Base-by-base conservation (phyloP, 768 basidiomycete genomes). In the Boletus pseudopeckii region DNA sequence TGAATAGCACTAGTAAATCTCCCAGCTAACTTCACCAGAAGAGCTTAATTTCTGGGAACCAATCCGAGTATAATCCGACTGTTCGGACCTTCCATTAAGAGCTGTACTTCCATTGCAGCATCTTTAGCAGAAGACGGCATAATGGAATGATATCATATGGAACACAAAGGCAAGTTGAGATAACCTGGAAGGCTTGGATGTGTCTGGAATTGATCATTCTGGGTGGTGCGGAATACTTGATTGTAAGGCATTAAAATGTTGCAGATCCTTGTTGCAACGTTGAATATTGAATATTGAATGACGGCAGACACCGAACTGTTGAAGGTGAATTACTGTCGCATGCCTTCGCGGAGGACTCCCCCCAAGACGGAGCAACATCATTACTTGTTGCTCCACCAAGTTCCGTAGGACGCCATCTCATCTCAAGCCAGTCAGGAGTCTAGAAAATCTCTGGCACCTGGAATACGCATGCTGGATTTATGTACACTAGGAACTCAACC, bases 91-190 rank as follows among this genome's bases (percentile, higher is more conserved):
- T 32, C 30, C 30, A 43, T 26, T n/a, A n/a, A 28, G 43, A 39
- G 33, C 20, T 32, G 39, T 24, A 45, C 50, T 55, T 64, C 45
- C 63, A 62, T 65, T 58, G 34, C 54, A 50, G 14, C 52, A 40
- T 17, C 33, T 28, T 48, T 28, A 24, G 10, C 34, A 26, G 32
- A 39, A 52, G 49, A 59, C 58, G 55, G 61, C 55, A 13, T 22
- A 55, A 43, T 43, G 52, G 17, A 43, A 37, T 40, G 45, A 51
- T 24, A 45, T 52, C 41, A 52, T 18, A 33, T 46, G n/a, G 24
- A 39, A 39, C 44, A 34, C 36, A 33, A 32, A 10, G 15, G 28
- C 36, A 40, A 20, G 40, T 41, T 11, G 22, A 36, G 26, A 30
- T 20, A 13, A 30, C 42, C 26, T 17, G 14, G 36, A 48, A 39